A percentile compares a stretch with the other conserved stretches of the same genome.
Evolutionary conservation across 2,329 filamentous ascomycete species (phyloP).

Genomic region (Aschersonia sp.): DNA sequence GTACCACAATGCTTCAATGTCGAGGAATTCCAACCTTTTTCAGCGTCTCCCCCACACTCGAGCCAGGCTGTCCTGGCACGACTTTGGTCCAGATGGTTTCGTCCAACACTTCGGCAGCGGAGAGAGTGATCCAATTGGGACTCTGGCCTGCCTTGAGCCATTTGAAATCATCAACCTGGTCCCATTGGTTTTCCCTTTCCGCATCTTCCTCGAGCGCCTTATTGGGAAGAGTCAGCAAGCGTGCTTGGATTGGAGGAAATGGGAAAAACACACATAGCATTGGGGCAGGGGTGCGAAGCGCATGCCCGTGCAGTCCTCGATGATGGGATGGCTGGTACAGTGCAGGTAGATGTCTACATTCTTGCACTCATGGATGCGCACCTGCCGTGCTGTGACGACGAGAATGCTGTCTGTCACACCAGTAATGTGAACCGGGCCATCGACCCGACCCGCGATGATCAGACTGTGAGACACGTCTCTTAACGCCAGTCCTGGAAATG

Average conservation of each 20-base stretch:
- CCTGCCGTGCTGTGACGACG: conserved; percentile 70
- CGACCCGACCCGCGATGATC: conserved; percentile 63
- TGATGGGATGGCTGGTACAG: conserved; percentile 75
- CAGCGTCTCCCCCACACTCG: conserved; percentile 52
- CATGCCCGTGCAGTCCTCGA: conserved; percentile 72
- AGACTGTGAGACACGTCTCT: conserved; percentile 57
- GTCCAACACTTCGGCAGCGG: conserved; percentile 40
- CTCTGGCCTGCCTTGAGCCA: conserved; percentile 80
- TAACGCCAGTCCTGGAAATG: conserved; percentile 55
- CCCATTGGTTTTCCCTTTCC: conserved; percentile 53
- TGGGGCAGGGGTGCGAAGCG: conserved; percentile 65
- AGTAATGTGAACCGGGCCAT: conserved; percentile 74
- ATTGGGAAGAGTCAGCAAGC: conserved; percentile 6
- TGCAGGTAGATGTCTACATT: conserved; percentile 74
- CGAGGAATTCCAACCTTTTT: conserved; percentile 27
- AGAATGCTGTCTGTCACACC: conserved; percentile 56
- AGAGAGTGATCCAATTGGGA: conserved; percentile 71
- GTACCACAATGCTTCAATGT: neutral
- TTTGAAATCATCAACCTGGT: conserved; percentile 92
- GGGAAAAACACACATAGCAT: conserved; percentile 46
- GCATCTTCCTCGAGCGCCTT: conserved; percentile 9
- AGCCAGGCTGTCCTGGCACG: conserved; percentile 47
- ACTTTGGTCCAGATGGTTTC: conserved; percentile 55
- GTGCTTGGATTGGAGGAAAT: conserved; percentile 3
- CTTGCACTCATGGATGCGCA: conserved; percentile 77